A percentile compares a stretch with the other conserved stretches of the same genome.
These are phyloP conservation scores for Moesziomyces sp. DNA, from an alignment of 1,284 basidiomycete genomes.

Conservation along the genomic window DNA sequence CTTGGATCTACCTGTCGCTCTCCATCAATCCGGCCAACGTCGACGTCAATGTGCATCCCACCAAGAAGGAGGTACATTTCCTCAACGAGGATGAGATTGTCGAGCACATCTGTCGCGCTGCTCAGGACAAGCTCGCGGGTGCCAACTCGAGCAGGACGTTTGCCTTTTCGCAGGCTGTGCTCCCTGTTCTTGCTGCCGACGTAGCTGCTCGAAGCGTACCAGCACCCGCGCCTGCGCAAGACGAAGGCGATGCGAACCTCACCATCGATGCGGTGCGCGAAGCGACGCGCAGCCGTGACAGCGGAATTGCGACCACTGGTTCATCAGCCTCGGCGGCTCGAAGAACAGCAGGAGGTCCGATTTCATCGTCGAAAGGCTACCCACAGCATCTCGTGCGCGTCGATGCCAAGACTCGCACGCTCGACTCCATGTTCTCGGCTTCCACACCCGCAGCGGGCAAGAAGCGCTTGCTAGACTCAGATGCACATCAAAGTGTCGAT, in stretches of 20 bases:
- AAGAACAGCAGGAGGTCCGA: slow-evolving; percentile 8
- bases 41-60: slow-evolving; percentile 98
- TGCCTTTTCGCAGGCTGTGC: slow-evolving; percentile 42
- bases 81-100: slow-evolving; percentile 90
- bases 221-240: background rate
- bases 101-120: slow-evolving; percentile 75
- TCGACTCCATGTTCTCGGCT: slow-evolving; percentile 77
- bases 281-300: slow-evolving; percentile 16
- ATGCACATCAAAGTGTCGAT: background rate
- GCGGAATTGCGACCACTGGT: background rate
- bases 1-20: slow-evolving; percentile 91
- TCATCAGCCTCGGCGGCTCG: background rate
- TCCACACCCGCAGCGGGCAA: slow-evolving; percentile 15
- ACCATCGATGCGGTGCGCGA: slow-evolving; percentile 4
- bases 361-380: slow-evolving; percentile 52
- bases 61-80: slow-evolving; percentile 96
- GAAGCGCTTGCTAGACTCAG: slow-evolving; percentile 17
- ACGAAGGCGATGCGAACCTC: background rate
- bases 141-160: slow-evolving; percentile 63
- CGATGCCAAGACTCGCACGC: slow-evolving; percentile 84
- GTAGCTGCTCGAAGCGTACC: background rate
- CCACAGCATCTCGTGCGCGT: slow-evolving; percentile 94
- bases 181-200: slow-evolving; percentile 30
- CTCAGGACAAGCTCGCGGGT: slow-evolving; percentile 39
- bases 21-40: slow-evolving; percentile 86